Evolutionary conservation across 2,329 filamentous ascomycete genomes (phyloP).

Genomic region (Aspergillus quadrilineatus): DNA sequence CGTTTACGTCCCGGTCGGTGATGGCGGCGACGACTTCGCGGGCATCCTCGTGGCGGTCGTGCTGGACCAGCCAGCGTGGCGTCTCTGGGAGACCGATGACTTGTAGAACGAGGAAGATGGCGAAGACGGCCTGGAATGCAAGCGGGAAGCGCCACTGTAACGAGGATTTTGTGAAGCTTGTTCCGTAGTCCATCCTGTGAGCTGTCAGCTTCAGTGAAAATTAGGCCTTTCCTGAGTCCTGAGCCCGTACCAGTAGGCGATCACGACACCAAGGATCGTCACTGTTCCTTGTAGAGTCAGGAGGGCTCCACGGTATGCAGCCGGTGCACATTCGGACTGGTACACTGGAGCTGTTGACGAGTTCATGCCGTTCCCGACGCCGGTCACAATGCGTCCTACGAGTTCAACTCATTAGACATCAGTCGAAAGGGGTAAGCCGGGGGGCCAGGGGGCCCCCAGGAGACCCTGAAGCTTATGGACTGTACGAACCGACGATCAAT

Average conservation of each 20-base stretch:
- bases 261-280: constrained; percentile 25
- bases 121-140: constrained; percentile 31
- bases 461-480: neutral
- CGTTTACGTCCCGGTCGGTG: constrained; percentile 12
- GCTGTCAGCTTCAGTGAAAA: neutral
- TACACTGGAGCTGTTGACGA: constrained; percentile 28
- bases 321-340: constrained; percentile 33
- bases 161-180: constrained; percentile 39
- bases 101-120: constrained; percentile 27
- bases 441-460: too few species aligned
- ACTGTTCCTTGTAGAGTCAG: constrained; percentile 29
- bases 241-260: constrained; percentile 21
- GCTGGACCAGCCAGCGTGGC: constrained; percentile 31
- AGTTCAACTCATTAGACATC: neutral
- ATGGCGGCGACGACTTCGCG: constrained; percentile 26
- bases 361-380: constrained; percentile 36
- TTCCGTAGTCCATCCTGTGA: constrained; percentile 41
- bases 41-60: constrained; percentile 28
- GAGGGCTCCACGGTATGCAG: constrained; percentile 25
- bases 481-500: constrained; percentile 40
- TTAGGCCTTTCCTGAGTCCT: too few species aligned
- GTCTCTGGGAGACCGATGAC: constrained; percentile 31
- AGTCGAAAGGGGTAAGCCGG: too few species aligned
- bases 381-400: constrained; percentile 45
- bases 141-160: constrained; percentile 33